phyloP scores from a whole-genome alignment of 371 early-diverging fungal genomes.

The Mucor racemosus region DNA sequence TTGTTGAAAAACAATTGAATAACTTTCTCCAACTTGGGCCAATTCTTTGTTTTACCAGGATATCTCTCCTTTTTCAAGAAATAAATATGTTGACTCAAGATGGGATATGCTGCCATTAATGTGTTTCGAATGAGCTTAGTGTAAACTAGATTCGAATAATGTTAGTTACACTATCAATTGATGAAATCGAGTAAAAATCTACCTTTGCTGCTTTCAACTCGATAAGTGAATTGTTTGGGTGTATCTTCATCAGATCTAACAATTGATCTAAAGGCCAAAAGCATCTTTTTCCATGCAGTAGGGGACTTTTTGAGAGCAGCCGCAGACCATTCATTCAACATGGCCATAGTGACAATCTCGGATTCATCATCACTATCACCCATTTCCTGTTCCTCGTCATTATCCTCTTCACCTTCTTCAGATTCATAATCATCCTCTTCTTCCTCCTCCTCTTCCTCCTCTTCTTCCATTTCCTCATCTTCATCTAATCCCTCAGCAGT shows the following conservation, averaged over 20 bases:
- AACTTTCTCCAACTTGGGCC: conserved; percentile 76
- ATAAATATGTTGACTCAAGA: conserved; percentile 64
- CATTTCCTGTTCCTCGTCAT: conserved; percentile 32
- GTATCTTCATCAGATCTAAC: conserved; percentile 60
- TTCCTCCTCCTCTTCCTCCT: conserved; percentile 36
- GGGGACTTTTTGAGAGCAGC: conserved; percentile 41
- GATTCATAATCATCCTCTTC: conserved; percentile 32
- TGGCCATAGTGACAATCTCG: conserved; percentile 37
- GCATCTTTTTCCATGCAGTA: conserved; percentile 48
- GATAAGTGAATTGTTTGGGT: conserved; percentile 57
- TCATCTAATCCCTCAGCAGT: conserved; percentile 31
- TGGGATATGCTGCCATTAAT: conserved; percentile 59
- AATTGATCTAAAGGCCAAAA: conserved; percentile 84
- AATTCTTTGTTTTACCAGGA: conserved; percentile 70
- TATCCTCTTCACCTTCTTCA: conserved; percentile 22
- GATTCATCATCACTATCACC: conserved; percentile 26
- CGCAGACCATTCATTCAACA: conserved; percentile 42
- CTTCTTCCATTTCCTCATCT: conserved; percentile 32
- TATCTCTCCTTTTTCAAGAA: conserved; percentile 52
- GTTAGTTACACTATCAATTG: background rate
- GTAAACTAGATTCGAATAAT: conserved; percentile 57
- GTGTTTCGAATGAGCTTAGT: conserved; percentile 72
- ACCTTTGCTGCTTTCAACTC: conserved; percentile 70
- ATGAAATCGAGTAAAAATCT: background rate
- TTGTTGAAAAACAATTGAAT: conserved; percentile 79